Percentiles rank a stretch among this genome's conserved stretches.
phyloP scores from a whole-genome alignment of 208 protist genomes.

The Trypanosoma avium region DNA sequence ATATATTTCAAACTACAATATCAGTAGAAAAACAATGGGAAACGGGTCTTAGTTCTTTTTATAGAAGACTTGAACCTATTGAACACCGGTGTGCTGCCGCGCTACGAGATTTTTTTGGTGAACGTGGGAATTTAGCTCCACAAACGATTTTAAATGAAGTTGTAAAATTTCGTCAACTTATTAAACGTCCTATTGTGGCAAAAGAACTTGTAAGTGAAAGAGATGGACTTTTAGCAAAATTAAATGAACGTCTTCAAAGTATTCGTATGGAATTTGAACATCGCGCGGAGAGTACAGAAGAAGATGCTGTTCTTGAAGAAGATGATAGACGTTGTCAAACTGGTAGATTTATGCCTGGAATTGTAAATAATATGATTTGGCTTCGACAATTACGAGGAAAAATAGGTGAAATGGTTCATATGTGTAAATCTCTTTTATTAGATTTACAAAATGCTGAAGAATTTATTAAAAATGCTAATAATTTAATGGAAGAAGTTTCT shows the following conservation, averaged over 20 bases:
- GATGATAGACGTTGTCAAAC: slow-evolving; percentile 88
- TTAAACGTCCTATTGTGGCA: slow-evolving; percentile 84
- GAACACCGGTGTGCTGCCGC: slow-evolving; percentile 80
- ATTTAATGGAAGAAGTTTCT: slow-evolving; percentile 76
- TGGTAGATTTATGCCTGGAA: slow-evolving; percentile 87
- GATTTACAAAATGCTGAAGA: slow-evolving; percentile 71
- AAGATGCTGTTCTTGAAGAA: slow-evolving; percentile 75
- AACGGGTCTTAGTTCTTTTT: slow-evolving; percentile 60
- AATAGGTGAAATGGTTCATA: slow-evolving; percentile 77
- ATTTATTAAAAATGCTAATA: slow-evolving; percentile 55
- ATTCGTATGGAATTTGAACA: slow-evolving; percentile 90
- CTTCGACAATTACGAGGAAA: slow-evolving; percentile 78
- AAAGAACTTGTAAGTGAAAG: slow-evolving; percentile 87
- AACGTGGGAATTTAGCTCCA: slow-evolving; percentile 60
- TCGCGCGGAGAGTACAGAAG: slow-evolving; percentile 67
- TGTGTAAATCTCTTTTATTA: slow-evolving; percentile 72
- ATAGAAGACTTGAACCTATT: slow-evolving; percentile 79
- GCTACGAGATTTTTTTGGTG: slow-evolving; percentile 74
- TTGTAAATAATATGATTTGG: slow-evolving; percentile 93
- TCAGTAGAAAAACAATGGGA: slow-evolving; percentile 70
- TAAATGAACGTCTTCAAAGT: slow-evolving; percentile 83
- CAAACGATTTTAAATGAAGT: slow-evolving; percentile 89
- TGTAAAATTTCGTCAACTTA: slow-evolving; percentile 73
- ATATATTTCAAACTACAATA: slow-evolving; percentile 61
- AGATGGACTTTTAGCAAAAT: slow-evolving; percentile 78